A percentile compares a stretch with the other conserved stretches of the same genome.
phyloP scores from a whole-genome alignment of 208 protist species.

The Balamuthia mandrillaris region DNA sequence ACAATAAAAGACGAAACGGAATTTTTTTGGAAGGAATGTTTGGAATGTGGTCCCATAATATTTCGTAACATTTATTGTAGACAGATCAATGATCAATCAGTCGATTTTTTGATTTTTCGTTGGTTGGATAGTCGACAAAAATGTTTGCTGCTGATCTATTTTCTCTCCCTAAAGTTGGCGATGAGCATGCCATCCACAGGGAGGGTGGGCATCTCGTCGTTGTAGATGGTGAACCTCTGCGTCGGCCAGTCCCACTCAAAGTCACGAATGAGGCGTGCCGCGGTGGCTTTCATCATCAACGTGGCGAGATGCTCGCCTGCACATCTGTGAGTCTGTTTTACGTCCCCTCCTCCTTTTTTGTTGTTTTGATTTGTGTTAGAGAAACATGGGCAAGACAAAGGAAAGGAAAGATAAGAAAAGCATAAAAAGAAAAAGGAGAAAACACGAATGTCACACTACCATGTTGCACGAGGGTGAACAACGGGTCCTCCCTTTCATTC shows the following conservation, averaged over 20 bases:
- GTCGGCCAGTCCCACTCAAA: neutral
- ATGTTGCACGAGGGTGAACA: neutral
- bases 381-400: neutral
- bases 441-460: neutral
- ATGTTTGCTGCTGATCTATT: too few relatives aligned
- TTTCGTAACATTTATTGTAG: too few relatives aligned
- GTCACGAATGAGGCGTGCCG: neutral
- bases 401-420: neutral
- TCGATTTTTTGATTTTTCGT: too few relatives aligned
- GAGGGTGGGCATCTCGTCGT: neutral
- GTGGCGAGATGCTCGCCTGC: neutral
- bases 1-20: too few relatives aligned
- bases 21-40: too few relatives aligned
- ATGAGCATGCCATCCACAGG: neutral
- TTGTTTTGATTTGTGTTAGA: neutral
- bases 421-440: neutral
- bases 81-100: too few relatives aligned
- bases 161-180: neutral
- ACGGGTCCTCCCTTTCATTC: neutral
- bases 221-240: neutral
- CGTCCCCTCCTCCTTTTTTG: neutral
- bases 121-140: too few relatives aligned
- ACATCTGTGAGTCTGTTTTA: neutral
- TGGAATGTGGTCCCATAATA: too few relatives aligned
- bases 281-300: neutral